Base-by-base conservation (phyloP, 306 rosid species). In the Inga oerstediana region DNA sequence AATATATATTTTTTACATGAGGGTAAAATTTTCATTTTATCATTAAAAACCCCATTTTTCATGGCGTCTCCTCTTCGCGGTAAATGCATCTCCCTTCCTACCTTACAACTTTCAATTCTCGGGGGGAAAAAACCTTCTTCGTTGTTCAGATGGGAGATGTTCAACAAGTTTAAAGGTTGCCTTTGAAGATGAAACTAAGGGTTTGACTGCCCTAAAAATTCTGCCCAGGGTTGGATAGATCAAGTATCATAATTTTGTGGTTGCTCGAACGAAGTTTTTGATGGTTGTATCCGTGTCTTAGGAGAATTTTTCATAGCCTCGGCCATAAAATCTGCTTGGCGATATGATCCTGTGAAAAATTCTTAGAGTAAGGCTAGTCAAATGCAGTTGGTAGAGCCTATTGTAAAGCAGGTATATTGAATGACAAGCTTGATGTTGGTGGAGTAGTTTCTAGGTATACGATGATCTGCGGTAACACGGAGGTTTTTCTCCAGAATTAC, bases 341-440 rank as follows among this genome's bases (percentile, higher is more conserved):
- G 78, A 72, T 85, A 85, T 74, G 83, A 85, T 78, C 85, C 88
- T 1, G 37, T 78, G 56, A 72, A 64, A 22, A 85, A 85, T 43
- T 48, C 49, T 43, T 85, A 85, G 85, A 78, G 32, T 71, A 85
- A 85, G 45, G 77, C 83, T 56, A 54, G 74, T 78, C 74, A 80
- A 44, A 85, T 85, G 88, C 83, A 52, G 82, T 73, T 78, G 85
- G 85, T 45, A 81, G 88, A 82, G 85, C 88, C 79, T 85, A 85
- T 81, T 81, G 88, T 72, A 85, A 81, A 79, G 78, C 88, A 9
- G 85, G 88, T 32, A 78, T 78, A 30, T 76, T 85, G 72, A 85
- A 85, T 71, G 46, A 56, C 54, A 85, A 85, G 80, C 85, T 85
- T 17, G 78, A 77, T 78, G 88, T 74, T 78, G 88, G 71, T 85